A percentile compares a stretch with the other conserved stretches of the same genome.
Evolutionary conservation across 169 alveolate species (phyloP).

Genomic region (Cryptosporidium xiaoi): DNA sequence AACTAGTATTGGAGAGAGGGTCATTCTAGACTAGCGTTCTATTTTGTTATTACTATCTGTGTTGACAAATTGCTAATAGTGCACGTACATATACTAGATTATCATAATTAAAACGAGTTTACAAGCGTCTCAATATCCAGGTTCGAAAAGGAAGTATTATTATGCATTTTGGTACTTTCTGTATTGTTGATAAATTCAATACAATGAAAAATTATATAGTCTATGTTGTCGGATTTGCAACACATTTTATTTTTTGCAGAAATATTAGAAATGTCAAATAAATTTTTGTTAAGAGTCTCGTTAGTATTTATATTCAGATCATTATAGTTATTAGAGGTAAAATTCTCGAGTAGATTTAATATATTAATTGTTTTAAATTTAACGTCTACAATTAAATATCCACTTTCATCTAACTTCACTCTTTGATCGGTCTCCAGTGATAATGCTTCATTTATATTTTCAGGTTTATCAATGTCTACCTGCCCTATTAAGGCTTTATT

Average conservation of each 20-base stretch:
- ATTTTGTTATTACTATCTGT: background rate
- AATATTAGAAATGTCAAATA: conserved; percentile 25
- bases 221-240: conserved; percentile 10
- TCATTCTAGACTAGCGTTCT: conserved; percentile 37
- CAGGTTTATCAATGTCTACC: background rate
- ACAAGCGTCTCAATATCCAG: conserved; percentile 36
- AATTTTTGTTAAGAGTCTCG: background rate
- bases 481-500: conserved; percentile 26
- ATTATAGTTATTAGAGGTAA: background rate
- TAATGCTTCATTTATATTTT: background rate
- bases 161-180: background rate
- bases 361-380: conserved; percentile 12
- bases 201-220: conserved; percentile 32
- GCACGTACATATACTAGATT: background rate
- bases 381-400: conserved; percentile 12
- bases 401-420: conserved; percentile 5
- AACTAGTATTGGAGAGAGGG: conserved; percentile 68
- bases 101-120: conserved; percentile 1
- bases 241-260: background rate
- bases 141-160: conserved; percentile 2
- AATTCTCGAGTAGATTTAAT: background rate
- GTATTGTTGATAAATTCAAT: conserved; percentile 17
- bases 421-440: conserved; percentile 38
- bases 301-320: background rate
- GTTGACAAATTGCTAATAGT: background rate